phyloP scores from a whole-genome alignment of 192 early-diverging fungal genomes.

The Funneliformis geosporum region DNA sequence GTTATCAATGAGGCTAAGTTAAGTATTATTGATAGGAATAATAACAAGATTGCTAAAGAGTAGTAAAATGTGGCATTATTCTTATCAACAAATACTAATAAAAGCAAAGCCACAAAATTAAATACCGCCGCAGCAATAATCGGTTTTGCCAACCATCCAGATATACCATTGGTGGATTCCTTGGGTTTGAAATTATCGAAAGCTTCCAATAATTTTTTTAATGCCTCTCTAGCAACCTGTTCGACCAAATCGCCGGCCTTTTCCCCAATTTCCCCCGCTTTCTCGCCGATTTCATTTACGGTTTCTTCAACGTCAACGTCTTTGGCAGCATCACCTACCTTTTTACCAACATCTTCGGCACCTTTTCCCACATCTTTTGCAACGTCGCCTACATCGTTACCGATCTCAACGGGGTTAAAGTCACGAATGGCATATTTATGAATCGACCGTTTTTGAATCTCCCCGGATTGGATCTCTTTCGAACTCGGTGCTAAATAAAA shows the following conservation, averaged over 20 bases:
- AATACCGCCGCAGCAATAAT: neutral
- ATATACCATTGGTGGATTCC: neutral
- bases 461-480: neutral
- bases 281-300: neutral
- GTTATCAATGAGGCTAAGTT: neutral
- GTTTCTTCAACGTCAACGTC: neutral
- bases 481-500: constrained; percentile 8
- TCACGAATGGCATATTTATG: neutral
- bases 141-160: constrained; percentile 14
- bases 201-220: neutral
- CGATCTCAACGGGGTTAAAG: neutral
- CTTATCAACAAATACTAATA: constrained; percentile 4
- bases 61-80: neutral
- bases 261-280: neutral
- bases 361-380: neutral
- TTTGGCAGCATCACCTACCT: neutral
- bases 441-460: constrained; percentile 1
- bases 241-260: neutral
- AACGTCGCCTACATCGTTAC: neutral
- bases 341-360: neutral
- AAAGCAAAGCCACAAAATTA: neutral
- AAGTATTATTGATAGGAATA: constrained; percentile 4
- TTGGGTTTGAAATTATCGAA: constrained; percentile 23
- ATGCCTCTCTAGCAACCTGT: neutral
- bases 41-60: neutral